phyloP scores from a whole-genome alignment of 1,284 basidiomycete species.

The Mrakiaceae sp. region DNA sequence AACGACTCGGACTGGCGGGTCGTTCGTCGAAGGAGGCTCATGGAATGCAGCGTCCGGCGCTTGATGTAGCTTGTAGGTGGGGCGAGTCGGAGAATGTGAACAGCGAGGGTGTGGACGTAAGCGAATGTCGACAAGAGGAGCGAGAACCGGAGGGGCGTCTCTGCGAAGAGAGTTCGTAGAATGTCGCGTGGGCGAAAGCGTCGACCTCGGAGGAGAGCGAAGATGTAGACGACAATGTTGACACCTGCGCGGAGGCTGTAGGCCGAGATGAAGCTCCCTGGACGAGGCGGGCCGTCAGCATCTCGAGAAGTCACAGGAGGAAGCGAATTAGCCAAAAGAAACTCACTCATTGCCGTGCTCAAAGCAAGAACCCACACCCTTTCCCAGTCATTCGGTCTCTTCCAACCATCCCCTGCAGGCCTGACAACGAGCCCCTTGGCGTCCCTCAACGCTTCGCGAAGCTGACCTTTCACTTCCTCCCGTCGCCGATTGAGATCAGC shows the following conservation, averaged over 20 bases:
- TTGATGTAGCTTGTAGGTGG: slow-evolving; percentile 43
- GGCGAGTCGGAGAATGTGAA: slow-evolving; percentile 70
- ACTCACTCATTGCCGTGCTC: slow-evolving; percentile 63
- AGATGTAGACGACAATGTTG: slow-evolving; percentile 61
- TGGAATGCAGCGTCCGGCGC: slow-evolving; percentile 21
- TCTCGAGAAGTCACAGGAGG: no score
- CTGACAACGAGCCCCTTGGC: slow-evolving; percentile 73
- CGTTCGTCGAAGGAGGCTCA: slow-evolving; percentile 17
- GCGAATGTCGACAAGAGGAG: slow-evolving; percentile 55
- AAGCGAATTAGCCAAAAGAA: no score
- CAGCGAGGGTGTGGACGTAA: slow-evolving; percentile 64
- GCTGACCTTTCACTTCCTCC: slow-evolving; percentile 35
- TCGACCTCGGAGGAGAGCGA: slow-evolving; percentile 52
- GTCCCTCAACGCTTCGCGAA: slow-evolving; percentile 38
- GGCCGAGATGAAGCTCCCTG: slow-evolving; percentile 66
- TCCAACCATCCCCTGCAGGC: slow-evolving; percentile 60
- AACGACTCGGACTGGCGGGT: slow-evolving; percentile 10
- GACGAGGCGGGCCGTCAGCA: neutral
- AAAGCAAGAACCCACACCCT: slow-evolving; percentile 63
- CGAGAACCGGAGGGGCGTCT: slow-evolving; percentile 1
- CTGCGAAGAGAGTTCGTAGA: slow-evolving; percentile 11
- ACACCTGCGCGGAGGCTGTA: slow-evolving; percentile 69
- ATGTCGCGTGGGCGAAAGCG: slow-evolving; percentile 15
- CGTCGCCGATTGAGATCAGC: neutral
- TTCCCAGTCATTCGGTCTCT: slow-evolving; percentile 53